Percentiles rank a stretch among this genome's conserved stretches.
phyloP scores from a whole-genome alignment of 352 stramenopile species.

The Aphanomyces cochlioides region DNA sequence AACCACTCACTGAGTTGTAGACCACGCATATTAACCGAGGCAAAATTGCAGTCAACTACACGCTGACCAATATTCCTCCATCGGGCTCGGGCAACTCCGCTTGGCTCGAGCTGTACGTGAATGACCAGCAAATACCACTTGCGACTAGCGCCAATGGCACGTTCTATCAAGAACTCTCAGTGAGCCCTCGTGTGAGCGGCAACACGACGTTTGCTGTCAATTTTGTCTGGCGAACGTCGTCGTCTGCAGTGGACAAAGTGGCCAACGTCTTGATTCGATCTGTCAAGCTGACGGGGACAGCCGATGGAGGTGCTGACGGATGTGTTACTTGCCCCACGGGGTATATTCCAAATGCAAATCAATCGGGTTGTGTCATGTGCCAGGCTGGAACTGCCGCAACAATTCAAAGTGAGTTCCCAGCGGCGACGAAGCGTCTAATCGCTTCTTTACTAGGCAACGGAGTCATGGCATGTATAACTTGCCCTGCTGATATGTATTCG shows the following conservation, averaged over 20 bases:
- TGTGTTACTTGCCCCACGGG: slow-evolving; percentile 18
- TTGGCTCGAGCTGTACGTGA: slow-evolving; percentile 22
- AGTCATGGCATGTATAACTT: neutral
- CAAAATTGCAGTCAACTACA: slow-evolving; percentile 27
- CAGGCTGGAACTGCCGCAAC: slow-evolving; percentile 13
- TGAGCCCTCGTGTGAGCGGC: slow-evolving; percentile 15
- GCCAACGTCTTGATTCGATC: slow-evolving; percentile 8
- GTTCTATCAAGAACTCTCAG: slow-evolving; percentile 11
- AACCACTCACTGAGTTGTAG: neutral
- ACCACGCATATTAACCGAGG: slow-evolving; percentile 20
- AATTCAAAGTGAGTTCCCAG: neutral
- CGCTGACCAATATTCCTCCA: slow-evolving; percentile 2
- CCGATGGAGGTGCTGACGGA: neutral
- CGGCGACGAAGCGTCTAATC: neutral
- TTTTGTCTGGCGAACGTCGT: slow-evolving; percentile 21
- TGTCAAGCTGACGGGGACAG: slow-evolving; percentile 10
- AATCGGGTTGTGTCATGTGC: slow-evolving; percentile 13
- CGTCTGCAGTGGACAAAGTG: slow-evolving; percentile 1
- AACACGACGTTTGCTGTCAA: slow-evolving; percentile 19
- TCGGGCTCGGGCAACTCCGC: neutral
- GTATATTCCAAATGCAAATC: slow-evolving; percentile 16
- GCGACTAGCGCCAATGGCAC: slow-evolving; percentile 16
- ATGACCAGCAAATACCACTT: slow-evolving; percentile 3
- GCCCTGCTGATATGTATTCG: slow-evolving; percentile 11
- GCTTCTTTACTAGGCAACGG: neutral